Base-by-base conservation (phyloP, 306 rosid species). In the Cicer pinnatifidum region DNA sequence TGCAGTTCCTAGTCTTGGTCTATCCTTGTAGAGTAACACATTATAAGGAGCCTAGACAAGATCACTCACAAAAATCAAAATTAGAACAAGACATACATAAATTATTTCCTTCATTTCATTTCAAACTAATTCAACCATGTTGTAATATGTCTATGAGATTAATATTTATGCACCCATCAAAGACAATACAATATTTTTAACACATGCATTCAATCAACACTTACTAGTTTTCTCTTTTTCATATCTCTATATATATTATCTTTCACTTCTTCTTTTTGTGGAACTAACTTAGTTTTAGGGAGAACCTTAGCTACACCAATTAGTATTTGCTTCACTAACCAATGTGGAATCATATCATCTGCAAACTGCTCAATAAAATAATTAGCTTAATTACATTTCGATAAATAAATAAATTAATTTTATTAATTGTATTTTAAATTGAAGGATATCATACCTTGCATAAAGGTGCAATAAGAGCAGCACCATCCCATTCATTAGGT, bases 211-310 rank as follows among this genome's bases (percentile, higher is more conserved):
- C 28, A 23, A 23, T 23, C 52, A 69, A 65, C 12, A 67, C 85
- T 8, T 35, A 90, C 98, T 96, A 89, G 56, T 78, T 89, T 84
- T 82, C 92, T 90, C 75, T 94, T 83, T 72, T 78, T 88, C 83
- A 64, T 50, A 68, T 88, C 99, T 79, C 91, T 94, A 81, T 70
- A 87, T 72, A 89, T 89, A 50, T 86, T 91, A 47, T 91, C 95
- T 16, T 93, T 96, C 83, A 94, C 85, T 69, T 91, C 89, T 78
- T 81, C 85, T 83, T 80, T 89, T 69, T 91, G 94, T 44, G 99
- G 99, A 85, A 94, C 99, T 59, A 94, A 73, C 88, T 94, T 94
- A 72, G 82, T 67, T 82, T 82, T 91, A 16, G 99, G 99, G 68
- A 94, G 89, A 82, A 94, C 85, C 66, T 84, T 89, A 11, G 99